These are phyloP conservation scores for Aphanocladium album DNA, from an alignment of 2,329 filamentous ascomycete genomes.

Conservation along the genomic window DNA sequence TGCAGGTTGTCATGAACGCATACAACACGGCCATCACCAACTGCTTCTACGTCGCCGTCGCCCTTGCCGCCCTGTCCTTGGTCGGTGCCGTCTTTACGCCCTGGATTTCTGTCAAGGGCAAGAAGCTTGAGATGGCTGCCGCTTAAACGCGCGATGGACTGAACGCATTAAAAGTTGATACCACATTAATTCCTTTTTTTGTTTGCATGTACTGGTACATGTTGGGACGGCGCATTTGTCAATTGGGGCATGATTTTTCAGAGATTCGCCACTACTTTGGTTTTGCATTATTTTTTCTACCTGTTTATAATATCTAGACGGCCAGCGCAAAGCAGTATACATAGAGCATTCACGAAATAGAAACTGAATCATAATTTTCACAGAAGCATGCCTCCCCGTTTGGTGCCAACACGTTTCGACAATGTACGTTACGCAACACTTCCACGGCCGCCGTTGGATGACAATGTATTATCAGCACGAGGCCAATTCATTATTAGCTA, in stretches of 20 bases:
- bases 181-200: not conserved
- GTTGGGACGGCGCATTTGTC: constrained; percentile 3
- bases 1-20: constrained; percentile 31
- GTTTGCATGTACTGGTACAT: not conserved
- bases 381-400: not conserved
- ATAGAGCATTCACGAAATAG: not conserved
- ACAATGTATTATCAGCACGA: not conserved
- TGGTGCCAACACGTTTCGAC: not conserved
- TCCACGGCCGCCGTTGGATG: too few relatives aligned
- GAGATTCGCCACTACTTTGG: not conserved
- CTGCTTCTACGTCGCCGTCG: constrained; percentile 39
- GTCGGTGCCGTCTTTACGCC: constrained; percentile 41
- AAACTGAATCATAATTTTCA: not conserved
- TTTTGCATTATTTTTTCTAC: not conserved
- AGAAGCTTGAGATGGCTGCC: constrained; percentile 34
- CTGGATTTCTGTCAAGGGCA: constrained; percentile 54
- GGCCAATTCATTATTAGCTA: not conserved
- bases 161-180: constrained; percentile 1
- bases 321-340: not conserved
- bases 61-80: constrained; percentile 39
- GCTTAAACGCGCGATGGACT: constrained; percentile 15
- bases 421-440: too few relatives aligned
- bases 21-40: constrained; percentile 42
- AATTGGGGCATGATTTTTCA: not conserved
- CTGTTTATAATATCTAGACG: not conserved